Evolutionary conservation across 352 stramenopile genomes (phyloP), one percentile per base, ranked within the genome.

Genomic region (Phytopythium mirpurense): DNA sequence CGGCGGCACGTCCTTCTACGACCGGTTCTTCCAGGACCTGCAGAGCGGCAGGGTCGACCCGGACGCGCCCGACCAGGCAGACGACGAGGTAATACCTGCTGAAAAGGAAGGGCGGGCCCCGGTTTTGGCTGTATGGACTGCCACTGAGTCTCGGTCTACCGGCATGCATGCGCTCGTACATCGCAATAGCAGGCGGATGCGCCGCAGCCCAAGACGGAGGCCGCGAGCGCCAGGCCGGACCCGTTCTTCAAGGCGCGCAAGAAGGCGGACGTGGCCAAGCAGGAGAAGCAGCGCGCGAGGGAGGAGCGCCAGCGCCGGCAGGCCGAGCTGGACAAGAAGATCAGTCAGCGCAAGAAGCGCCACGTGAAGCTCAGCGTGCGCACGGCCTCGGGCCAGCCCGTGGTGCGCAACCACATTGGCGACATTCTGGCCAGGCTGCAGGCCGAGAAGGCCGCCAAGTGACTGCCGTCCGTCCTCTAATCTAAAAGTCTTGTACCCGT

Each of bases 221-320:
- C 56, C 24, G 45, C 54, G 15, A 29, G 19, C 40, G 61, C 69
- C 27, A 86, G 85, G 56, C 83, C 83, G 0, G 80, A 93, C 51
- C 83, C 83, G 35, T 89, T 93, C 47, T 93, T 86, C 57, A 93
- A 91, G 57, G 80, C 80, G 0, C 88, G 90, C 67, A 86, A 87
- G 63, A 84, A 90, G 51, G 83, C 83, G 0, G 66, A 75, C 15
- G 49, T 76, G 21, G 64, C 57, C 0, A 84, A 83, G 36, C 54
- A 70, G 29, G 77, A 90, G 61, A 74, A 77, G 38, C 55, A 86
- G 44, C 58, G 57, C 7, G 52, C 47, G 43, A 56, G 63, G 1
- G 63, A 77, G 35, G 76, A 82, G 32, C 81, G 80, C 27, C 56
- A 83, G 51, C 60, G 86, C 54, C 76, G 80, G 34, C 51, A 74